A percentile compares a stretch with the other conserved stretches of the same genome.
phyloP scores from a whole-genome alignment of 805 yeast species.

The Saccharomycopsis vini region DNA sequence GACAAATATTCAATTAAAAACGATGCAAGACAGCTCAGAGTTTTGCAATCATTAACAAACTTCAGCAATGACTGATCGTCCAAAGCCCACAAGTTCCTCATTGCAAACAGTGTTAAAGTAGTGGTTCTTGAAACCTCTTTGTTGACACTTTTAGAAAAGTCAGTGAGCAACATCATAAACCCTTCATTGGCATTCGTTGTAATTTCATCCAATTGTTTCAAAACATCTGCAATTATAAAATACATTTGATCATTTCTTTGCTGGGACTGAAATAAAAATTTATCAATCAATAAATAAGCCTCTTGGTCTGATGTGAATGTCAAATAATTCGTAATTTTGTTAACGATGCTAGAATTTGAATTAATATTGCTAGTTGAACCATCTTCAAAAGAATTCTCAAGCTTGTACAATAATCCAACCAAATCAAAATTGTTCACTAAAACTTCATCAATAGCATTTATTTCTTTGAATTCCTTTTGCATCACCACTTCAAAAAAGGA shows the following conservation, averaged over 20 bases:
- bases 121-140: background rate
- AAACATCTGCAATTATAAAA: background rate
- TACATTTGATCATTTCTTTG: background rate
- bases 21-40: no score
- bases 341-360: background rate
- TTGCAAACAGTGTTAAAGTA: background rate
- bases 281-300: background rate
- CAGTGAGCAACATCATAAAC: background rate
- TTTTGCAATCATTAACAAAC: no score
- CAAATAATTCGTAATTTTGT: conserved; percentile 5
- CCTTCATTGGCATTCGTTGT: background rate
- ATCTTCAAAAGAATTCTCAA: background rate
- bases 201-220: background rate
- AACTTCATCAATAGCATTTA: conserved; percentile 4
- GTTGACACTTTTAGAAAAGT: background rate
- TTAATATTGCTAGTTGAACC: background rate
- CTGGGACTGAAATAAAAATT: conserved; percentile 4
- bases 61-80: background rate
- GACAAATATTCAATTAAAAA: no score
- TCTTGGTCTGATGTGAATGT: background rate
- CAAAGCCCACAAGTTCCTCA: conserved; percentile 1
- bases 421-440: conserved; percentile 11
- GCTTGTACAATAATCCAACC: conserved; percentile 3
- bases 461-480: background rate
- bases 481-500: conserved; percentile 9